Percentiles rank a stretch among this genome's conserved stretches.
Evolutionary conservation across 139 green algal genomes (phyloP).

Genomic region (Volvox africanus): DNA sequence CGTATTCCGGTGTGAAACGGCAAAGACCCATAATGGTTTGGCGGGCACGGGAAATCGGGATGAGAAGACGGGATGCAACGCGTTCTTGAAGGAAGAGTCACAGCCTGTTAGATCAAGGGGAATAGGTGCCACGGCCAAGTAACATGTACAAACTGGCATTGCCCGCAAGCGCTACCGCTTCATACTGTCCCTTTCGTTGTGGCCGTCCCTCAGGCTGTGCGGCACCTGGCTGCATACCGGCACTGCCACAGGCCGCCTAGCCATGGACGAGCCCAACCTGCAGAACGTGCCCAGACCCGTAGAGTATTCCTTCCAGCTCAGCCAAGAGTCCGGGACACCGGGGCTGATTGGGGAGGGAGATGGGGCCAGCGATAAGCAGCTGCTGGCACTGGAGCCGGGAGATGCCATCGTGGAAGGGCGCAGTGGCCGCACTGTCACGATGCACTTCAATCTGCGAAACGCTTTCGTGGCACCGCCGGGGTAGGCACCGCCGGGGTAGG

Average conservation of each 20-base stretch:
- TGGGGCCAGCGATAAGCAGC: too few species aligned
- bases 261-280: slow-evolving; percentile 84
- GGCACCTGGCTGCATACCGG: slow-evolving; percentile 81
- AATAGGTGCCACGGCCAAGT: too few species aligned
- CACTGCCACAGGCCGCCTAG: slow-evolving; percentile 82
- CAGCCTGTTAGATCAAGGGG: too few species aligned
- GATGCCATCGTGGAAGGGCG: not conserved
- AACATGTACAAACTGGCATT: too few species aligned
- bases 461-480: slow-evolving; percentile 66
- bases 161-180: too few species aligned
- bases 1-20: not conserved
- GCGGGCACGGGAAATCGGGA: too few species aligned
- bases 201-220: slow-evolving; percentile 64
- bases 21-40: too few species aligned
- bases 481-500: not conserved
- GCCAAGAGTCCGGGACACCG: slow-evolving; percentile 30
- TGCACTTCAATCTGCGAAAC: slow-evolving; percentile 62
- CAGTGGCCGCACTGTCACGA: not conserved
- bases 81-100: too few species aligned
- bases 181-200: too few species aligned
- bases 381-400: not conserved
- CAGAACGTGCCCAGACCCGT: slow-evolving; percentile 78
- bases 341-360: not conserved
- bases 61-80: too few species aligned
- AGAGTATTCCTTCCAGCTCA: slow-evolving; percentile 49